Conservation (phyloP, 495 filamentous ascomycete genomes). For the Pyrenula massariospora region DNA sequence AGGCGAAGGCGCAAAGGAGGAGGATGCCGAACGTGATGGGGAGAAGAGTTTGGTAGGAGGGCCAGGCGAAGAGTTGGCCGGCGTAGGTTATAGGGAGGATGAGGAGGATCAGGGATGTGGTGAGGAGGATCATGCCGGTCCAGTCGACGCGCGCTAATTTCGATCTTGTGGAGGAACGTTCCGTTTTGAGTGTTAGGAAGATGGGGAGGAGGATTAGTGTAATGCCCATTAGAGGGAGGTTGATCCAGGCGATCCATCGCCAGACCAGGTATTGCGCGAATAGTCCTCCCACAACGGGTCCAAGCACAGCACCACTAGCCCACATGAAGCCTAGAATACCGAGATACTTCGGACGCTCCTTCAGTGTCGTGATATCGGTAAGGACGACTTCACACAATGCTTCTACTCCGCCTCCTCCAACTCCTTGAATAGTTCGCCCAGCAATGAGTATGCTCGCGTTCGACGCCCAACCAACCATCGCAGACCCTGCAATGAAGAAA, state of each 20-base stretch:
- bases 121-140: slow-evolving; percentile 24
- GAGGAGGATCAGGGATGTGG: slow-evolving; percentile 21
- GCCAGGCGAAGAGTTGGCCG: slow-evolving; percentile 35
- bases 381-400: slow-evolving; percentile 16
- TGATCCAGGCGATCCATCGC: slow-evolving; percentile 21
- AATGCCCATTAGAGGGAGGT: slow-evolving; percentile 13
- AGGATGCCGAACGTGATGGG: slow-evolving; percentile 31
- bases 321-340: slow-evolving; percentile 9
- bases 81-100: slow-evolving; percentile 31
- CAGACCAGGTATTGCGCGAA: slow-evolving; percentile 13
- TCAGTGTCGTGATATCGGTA: slow-evolving; percentile 22
- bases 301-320: slow-evolving; percentile 17
- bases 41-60: slow-evolving; percentile 32
- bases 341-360: slow-evolving; percentile 18
- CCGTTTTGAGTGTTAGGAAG: slow-evolving; percentile 5
- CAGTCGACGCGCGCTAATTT: slow-evolving; percentile 19
- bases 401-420: slow-evolving; percentile 25
- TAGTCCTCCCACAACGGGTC: slow-evolving; percentile 17
- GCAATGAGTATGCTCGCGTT: slow-evolving; percentile 20
- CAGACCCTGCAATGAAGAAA: slow-evolving; percentile 23
- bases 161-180: slow-evolving; percentile 3
- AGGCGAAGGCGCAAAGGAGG: slow-evolving; percentile 14
- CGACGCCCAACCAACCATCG: slow-evolving; percentile 26
- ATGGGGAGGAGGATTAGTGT: slow-evolving; percentile 7
- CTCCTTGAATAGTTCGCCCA: slow-evolving; percentile 28